Evolutionary conservation across 1,284 basidiomycete species (phyloP), one percentile per base, ranked within the genome.

Genomic region (Phylloboletellus chloephorus): DNA sequence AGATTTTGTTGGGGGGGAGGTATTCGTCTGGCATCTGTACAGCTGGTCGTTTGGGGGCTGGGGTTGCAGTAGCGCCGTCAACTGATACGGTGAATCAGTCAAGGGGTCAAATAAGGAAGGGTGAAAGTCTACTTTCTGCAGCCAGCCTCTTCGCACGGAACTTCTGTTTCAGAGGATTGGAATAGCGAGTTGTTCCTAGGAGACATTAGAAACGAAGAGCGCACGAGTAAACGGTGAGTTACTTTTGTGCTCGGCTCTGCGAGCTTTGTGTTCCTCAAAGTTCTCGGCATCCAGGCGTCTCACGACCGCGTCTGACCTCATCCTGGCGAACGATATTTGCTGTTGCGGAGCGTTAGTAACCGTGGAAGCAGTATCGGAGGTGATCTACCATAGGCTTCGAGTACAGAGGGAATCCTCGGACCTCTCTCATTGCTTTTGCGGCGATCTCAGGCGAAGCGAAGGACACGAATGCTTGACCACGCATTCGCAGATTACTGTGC

Each of bases 21-120:
- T 98, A 98, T 66, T 98, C 95, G 84, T 99, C 95, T 22, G 96
- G 94, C 88, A 96, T 94, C 61, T 92, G 88, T 50, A 98, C 84
- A 51, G 82, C 79, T 23, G 86, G 84, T 41, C 88, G 76, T 64
- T 83, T 87, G 19, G 83, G 67, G 29, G 74, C 75, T 13, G 86
- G 77, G 11, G 70, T 66, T 7, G 82, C 71, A 12, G 76, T 68
- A 24, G 74, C 77, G 23, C 86, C 84, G 35, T 89, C 87, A 63
- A 82, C 82, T 85, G 49, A 37, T 37, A 15, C 42, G n/a, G 29
- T 35, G 26, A 0, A 28, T 54, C n/a, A 51, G 42, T 31, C 26
- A 32, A 36, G 29, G 7, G 23, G 37, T 12, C 45, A 47, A 32
- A 37, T 37, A 37, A 15, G 48, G 15, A 31, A 49, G 15, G 17